A percentile compares a stretch with the other conserved stretches of the same genome.
Evolutionary conservation across 2,329 filamentous ascomycete genomes (phyloP).

Genomic region (Metarhizium brunneum): DNA sequence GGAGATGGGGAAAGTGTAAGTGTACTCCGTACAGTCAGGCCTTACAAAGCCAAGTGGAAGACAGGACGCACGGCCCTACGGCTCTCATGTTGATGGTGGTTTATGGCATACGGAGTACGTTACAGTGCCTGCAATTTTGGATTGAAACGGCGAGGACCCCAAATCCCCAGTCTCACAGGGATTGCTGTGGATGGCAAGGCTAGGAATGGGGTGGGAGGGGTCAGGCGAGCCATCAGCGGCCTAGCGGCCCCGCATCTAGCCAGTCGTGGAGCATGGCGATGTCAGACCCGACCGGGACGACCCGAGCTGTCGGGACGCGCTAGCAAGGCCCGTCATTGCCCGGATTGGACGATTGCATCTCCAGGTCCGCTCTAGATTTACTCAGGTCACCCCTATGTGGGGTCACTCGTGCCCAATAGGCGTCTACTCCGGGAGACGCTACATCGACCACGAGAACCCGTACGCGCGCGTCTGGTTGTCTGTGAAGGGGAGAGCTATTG

Average conservation of each 20-base stretch:
- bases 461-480: constrained; percentile 22
- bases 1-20: not conserved
- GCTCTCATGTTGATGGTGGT: not conserved
- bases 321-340: constrained; percentile 13
- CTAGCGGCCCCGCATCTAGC: constrained; percentile 14
- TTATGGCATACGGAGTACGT: not conserved
- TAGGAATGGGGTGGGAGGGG: not conserved
- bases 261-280: constrained; percentile 15
- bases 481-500: constrained; percentile 16
- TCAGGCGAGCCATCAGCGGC: not conserved
- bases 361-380: not conserved
- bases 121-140: not conserved
- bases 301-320: constrained; percentile 27
- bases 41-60: not conserved
- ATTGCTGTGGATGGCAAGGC: not conserved
- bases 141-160: constrained; percentile 1
- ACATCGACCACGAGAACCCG: constrained; percentile 10
- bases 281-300: constrained; percentile 15
- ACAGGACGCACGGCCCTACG: not conserved
- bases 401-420: constrained; percentile 15
- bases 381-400: constrained; percentile 9
- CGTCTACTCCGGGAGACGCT: constrained; percentile 12
- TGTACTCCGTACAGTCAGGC: not conserved
- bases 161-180: not conserved
- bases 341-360: constrained; percentile 11